Conservation (phyloP, 441 rosid species). For the Eruca vesicaria region DNA sequence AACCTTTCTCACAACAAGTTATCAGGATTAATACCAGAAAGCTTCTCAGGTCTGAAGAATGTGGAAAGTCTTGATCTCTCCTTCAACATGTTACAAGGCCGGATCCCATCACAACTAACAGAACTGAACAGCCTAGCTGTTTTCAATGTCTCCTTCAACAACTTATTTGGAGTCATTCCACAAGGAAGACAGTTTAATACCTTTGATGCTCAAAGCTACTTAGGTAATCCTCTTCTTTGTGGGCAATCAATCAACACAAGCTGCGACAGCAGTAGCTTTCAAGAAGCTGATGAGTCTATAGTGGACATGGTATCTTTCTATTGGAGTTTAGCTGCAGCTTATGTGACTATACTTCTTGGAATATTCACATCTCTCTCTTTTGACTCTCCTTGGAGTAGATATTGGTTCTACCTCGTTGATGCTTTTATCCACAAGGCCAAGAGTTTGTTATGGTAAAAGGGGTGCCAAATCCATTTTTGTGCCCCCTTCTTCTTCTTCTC, state of each 20-base stretch:
- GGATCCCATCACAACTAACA: not conserved
- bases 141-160: not conserved
- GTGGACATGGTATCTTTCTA: not conserved
- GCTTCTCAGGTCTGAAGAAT: not conserved
- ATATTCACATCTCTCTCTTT: not conserved
- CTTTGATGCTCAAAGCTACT: not conserved
- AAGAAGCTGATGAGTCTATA: not conserved
- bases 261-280: not conserved
- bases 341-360: not conserved
- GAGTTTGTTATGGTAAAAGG: not conserved
- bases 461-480: not conserved
- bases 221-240: not conserved
- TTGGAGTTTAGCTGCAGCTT: not conserved
- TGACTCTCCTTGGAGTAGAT: not conserved
- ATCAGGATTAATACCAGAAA: conserved; percentile 2
- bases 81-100: not conserved
- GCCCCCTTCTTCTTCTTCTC: not conserved
- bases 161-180: not conserved
- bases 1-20: conserved; percentile 21
- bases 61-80: not conserved
- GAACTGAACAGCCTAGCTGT: not conserved
- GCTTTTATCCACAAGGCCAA: not conserved
- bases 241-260: not conserved
- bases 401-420: not conserved
- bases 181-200: not conserved